Evolutionary conservation across 768 basidiomycete genomes (phyloP), one percentile per base, ranked within the genome.

Genomic region (Pholiota conissans): DNA sequence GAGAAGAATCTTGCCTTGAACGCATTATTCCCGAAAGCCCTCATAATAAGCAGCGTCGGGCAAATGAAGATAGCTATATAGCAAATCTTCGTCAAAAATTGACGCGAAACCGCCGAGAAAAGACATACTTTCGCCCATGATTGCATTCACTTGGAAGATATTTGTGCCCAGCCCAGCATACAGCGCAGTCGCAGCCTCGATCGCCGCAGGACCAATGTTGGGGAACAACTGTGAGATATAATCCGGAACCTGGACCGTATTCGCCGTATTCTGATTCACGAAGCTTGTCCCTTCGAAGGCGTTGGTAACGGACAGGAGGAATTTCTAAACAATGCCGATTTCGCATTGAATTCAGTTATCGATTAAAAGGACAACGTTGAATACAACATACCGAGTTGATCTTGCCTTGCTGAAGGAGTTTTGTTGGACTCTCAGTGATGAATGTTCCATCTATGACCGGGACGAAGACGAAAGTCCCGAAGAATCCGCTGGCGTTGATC

Each of bases 371-470:
- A 3, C 18, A n/a, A 13, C 75, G 30, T 78, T 81, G 37, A 45
- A 24, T 22, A 9, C 3, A 16, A 2, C 40, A 13, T n/a, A 54
- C 53, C 42, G 42, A 9, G 29, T 54, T 54, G 42, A 54, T 51
- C 52, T 69, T 71, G 16, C 76, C 70, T 39, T 68, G 68, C 6
- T 62, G 56, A 14, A 83, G 50, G 5, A 45, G 28, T 52, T 72
- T 58, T 0, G 70, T 78, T 5, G 81, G 78, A 13, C 77, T 70
- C 49, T 76, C 75, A 1, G 71, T 67, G 32, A 82, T 81, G 56
- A 80, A 77, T 1, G 64, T 71, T 2, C 78, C 80, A 60, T 82
- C 81, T 5, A 83, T 71, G 18, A 83, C 78, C 0, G 81, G 80
- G 14, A 73, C 69, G 42, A 77, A 79, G 16, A 69, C 63, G 32